Evolutionary conservation across 768 basidiomycete species (phyloP).

Genomic region (Saitozyma sp.): DNA sequence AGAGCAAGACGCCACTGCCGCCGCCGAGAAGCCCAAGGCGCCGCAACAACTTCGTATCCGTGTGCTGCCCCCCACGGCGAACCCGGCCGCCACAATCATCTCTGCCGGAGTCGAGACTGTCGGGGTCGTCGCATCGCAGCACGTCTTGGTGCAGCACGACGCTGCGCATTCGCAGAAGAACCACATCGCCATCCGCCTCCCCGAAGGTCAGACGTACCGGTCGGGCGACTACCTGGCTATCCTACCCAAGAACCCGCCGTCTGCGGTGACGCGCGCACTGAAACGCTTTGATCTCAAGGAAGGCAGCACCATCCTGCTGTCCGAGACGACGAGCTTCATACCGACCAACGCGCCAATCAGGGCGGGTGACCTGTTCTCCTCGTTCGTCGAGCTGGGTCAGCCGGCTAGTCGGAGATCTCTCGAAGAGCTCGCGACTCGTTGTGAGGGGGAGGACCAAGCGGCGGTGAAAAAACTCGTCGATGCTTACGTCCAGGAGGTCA

Average conservation of each 20-base stretch:
- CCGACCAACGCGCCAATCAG: background rate
- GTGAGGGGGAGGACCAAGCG: no score
- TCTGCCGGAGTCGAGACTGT: no score
- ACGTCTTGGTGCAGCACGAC: no score
- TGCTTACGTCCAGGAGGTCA: background rate
- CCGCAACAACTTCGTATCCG: background rate
- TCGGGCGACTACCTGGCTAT: constrained; percentile 60
- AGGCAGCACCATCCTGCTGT: background rate
- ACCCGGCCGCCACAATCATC: no score
- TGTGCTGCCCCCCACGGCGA: no score
- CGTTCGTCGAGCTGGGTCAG: background rate
- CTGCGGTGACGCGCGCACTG: background rate
- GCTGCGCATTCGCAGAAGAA: constrained; percentile 2
- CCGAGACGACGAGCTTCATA: background rate
- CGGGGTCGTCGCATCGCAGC: no score
- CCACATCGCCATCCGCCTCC: constrained; percentile 16
- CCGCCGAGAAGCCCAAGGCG: background rate
- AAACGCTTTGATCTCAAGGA: background rate
- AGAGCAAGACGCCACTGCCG: background rate
- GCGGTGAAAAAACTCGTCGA: no score
- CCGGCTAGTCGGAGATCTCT: background rate
- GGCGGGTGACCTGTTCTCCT: background rate
- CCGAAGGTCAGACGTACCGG: constrained; percentile 46
- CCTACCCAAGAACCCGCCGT: constrained; percentile 32
- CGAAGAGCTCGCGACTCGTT: no score